phyloP scores from a whole-genome alignment of 2,329 filamentous ascomycete genomes.

The Phaeomoniella chlamydospora region DNA sequence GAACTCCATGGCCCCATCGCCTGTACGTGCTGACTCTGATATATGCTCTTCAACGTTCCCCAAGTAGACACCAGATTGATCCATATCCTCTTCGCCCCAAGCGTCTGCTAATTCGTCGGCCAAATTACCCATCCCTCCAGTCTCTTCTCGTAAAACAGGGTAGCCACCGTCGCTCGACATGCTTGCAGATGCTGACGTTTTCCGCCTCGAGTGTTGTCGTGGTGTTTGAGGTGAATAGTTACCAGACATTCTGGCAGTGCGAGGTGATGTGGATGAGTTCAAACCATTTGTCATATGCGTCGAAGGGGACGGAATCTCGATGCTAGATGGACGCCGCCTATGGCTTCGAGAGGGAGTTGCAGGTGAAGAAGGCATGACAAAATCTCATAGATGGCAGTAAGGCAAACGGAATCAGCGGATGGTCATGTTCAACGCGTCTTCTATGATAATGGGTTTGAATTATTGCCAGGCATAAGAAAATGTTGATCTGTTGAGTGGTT shows the following conservation, averaged over 20 bases:
- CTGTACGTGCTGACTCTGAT: constrained; percentile 3
- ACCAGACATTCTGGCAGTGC: background rate
- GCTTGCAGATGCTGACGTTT: constrained; percentile 9
- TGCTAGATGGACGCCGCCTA: background rate
- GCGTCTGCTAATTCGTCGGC: constrained; percentile 50
- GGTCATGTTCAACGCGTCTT: background rate
- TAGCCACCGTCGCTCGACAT: constrained; percentile 15
- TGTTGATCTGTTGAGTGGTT: too few relatives aligned
- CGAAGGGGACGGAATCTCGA: background rate
- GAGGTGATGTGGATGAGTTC: constrained; percentile 1
- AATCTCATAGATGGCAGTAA: too few relatives aligned
- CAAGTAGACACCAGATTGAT: constrained; percentile 9
- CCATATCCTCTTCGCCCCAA: constrained; percentile 33
- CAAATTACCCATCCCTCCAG: constrained; percentile 42
- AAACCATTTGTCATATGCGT: background rate
- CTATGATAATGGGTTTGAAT: too few relatives aligned
- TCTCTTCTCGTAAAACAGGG: constrained; percentile 14
- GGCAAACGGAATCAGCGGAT: too few relatives aligned
- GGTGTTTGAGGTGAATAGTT: background rate
- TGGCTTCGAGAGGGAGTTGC: background rate
- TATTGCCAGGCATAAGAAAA: too few relatives aligned
- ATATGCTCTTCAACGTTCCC: constrained; percentile 1
- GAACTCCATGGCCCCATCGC: constrained; percentile 7
- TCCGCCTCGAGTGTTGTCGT: background rate
- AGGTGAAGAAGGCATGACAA: background rate